phyloP scores from a whole-genome alignment of 306 rosid genomes.

The Fragaria ananassa region DNA sequence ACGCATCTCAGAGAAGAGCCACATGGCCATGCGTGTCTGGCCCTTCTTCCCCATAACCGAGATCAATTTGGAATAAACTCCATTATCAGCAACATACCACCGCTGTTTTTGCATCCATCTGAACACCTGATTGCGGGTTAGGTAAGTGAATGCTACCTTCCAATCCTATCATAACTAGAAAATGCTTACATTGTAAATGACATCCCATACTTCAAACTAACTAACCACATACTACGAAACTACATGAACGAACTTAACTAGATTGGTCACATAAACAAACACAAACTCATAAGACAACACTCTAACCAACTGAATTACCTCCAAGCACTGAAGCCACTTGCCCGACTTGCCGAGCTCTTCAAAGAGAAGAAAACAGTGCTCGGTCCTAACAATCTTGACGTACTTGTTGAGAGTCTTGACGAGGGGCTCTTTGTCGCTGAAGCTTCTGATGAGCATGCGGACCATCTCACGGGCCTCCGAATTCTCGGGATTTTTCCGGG shows the following conservation, averaged over 20 bases:
- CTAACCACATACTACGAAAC: neutral
- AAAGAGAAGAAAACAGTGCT: constrained; percentile 80
- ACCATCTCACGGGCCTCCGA: constrained; percentile 68
- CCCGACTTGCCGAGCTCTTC: constrained; percentile 72
- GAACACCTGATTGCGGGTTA: constrained; percentile 64
- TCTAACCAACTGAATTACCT: constrained; percentile 37
- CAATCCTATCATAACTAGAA: neutral
- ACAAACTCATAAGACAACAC: neutral
- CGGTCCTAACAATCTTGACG: constrained; percentile 63
- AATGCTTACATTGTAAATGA: neutral
- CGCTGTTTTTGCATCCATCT: constrained; percentile 98
- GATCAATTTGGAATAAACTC: constrained; percentile 80
- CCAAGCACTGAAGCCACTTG: constrained; percentile 89
- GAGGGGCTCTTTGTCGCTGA: constrained; percentile 67
- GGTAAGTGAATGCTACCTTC: constrained; percentile 26
- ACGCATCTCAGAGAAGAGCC: constrained; percentile 98
- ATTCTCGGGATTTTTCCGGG: constrained; percentile 13
- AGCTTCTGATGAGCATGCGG: constrained; percentile 45
- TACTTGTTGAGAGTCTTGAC: constrained; percentile 69
- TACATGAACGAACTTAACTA: neutral
- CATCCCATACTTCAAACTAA: neutral
- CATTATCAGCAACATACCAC: constrained; percentile 92
- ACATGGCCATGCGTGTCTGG: constrained; percentile 86
- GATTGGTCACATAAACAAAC: neutral
- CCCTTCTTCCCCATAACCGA: constrained; percentile 93